Conservation (phyloP, 2,329 filamentous ascomycete genomes). For the Hypomyces rosellus region DNA sequence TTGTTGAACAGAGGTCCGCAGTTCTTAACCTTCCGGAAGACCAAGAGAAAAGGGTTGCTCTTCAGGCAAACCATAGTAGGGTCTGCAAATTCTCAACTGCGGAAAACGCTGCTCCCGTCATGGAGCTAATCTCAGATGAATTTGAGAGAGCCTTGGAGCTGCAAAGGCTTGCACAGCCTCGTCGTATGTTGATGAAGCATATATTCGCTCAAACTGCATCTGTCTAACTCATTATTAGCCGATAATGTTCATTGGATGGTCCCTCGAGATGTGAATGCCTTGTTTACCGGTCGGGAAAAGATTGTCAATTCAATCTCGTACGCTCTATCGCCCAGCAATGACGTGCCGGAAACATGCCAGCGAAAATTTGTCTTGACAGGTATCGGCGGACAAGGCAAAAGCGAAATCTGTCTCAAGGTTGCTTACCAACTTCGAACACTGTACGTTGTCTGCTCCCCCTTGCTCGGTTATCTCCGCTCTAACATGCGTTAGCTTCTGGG, state of each 20-base stretch:
- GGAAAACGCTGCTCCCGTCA: neutral
- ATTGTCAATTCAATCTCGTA: neutral
- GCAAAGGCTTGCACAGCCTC: neutral
- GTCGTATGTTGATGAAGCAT: constrained; percentile 1
- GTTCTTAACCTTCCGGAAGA: neutral
- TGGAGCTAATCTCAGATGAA: neutral
- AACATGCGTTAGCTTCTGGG: constrained; percentile 4
- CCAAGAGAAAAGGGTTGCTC: neutral
- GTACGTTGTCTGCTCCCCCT: neutral
- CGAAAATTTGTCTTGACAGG: constrained; percentile 5
- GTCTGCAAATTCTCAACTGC: constrained; percentile 9
- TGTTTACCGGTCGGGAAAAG: constrained; percentile 5
- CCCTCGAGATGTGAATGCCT: neutral
- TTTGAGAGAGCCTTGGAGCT: constrained; percentile 1
- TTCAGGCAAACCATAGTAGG: constrained; percentile 4
- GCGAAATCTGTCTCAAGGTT: constrained; percentile 5
- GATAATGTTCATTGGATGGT: constrained; percentile 4
- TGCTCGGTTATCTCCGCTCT: neutral
- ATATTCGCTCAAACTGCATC: neutral
- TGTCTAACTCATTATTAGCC: neutral
- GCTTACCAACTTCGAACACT: neutral
- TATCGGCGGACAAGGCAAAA: constrained; percentile 7
- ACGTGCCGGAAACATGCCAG: too few relatives aligned
- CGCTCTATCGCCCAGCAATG: neutral
- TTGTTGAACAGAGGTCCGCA: constrained; percentile 5